phyloP scores from a whole-genome alignment of 2,329 filamentous ascomycete genomes.

The Tolypocladium sp. region DNA sequence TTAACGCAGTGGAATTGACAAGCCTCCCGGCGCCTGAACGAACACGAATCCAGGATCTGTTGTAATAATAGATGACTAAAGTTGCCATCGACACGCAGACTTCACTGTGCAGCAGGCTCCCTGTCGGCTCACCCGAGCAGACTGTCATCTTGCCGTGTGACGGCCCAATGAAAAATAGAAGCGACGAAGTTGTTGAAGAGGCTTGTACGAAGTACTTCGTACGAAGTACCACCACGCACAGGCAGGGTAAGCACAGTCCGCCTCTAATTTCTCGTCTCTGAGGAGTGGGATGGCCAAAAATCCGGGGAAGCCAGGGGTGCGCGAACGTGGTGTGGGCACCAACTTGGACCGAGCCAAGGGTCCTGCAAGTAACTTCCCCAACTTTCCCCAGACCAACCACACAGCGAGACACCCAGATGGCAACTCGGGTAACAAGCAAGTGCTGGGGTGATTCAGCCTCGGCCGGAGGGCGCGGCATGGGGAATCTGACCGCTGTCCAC shows the following conservation, averaged over 20 bases:
- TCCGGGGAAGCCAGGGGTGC: slow-evolving; percentile 25
- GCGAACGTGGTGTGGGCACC: slow-evolving; percentile 18
- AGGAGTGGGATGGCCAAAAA: slow-evolving; percentile 9
- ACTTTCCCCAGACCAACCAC: not conserved
- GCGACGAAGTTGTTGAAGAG: too few relatives aligned
- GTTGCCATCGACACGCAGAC: too few relatives aligned
- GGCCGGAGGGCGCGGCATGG: not conserved
- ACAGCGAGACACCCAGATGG: not conserved
- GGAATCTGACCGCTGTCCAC: not conserved
- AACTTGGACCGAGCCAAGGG: slow-evolving; percentile 7
- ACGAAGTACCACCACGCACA: not conserved
- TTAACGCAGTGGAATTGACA: not conserved
- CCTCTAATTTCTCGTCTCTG: not conserved
- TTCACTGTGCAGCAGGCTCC: too few relatives aligned
- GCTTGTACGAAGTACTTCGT: not conserved
- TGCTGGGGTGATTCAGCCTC: not conserved
- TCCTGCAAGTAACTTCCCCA: slow-evolving; percentile 10
- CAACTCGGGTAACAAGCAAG: not conserved
- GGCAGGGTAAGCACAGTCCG: not conserved
- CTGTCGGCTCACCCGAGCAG: too few relatives aligned
- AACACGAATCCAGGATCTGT: not conserved
- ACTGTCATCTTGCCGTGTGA: too few relatives aligned
- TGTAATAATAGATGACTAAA: too few relatives aligned
- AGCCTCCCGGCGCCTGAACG: not conserved
- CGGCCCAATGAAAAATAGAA: too few relatives aligned